A percentile compares a stretch with the other conserved stretches of the same genome.
phyloP scores from a whole-genome alignment of 176 grass and related monocot species.

The Bromus sterilis region DNA sequence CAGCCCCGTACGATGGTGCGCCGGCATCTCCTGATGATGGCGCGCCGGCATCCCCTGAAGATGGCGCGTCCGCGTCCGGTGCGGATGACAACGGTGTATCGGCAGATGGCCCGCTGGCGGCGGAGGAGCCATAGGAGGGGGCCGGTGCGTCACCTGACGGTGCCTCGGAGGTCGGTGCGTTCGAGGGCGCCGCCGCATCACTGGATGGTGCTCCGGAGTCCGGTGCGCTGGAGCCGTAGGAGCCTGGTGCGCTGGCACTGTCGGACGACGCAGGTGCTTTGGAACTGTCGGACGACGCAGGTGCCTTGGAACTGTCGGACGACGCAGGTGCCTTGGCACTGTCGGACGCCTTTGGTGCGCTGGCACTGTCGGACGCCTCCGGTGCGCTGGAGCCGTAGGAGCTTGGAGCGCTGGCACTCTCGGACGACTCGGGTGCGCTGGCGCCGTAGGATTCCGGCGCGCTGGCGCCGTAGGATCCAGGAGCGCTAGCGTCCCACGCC shows the following conservation, averaged over 20 bases:
- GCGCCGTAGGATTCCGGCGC: not conserved
- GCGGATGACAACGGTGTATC: not conserved
- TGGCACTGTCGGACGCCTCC: not conserved
- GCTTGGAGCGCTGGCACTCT: not conserved
- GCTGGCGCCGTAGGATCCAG: not conserved
- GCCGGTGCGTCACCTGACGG: not conserved
- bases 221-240: no score
- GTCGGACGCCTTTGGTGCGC: not conserved
- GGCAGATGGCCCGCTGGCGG: not conserved
- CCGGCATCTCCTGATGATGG: no score
- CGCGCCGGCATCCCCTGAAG: not conserved
- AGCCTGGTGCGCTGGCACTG: not conserved
- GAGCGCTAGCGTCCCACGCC: not conserved
- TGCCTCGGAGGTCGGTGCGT: not conserved
- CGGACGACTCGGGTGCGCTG: not conserved
- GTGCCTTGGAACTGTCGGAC: no score
- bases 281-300: no score
- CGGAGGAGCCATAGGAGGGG: not conserved
- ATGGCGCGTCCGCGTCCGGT: not conserved
- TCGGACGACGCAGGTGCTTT: no score
- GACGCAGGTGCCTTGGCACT: no score
- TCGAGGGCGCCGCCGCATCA: no score
- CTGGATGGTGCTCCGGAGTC: no score
- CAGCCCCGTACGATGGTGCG: not conserved
- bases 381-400: not conserved